These are phyloP conservation scores for Capsella rubella DNA, from an alignment of 441 rosid species.

Conservation along the genomic window DNA sequence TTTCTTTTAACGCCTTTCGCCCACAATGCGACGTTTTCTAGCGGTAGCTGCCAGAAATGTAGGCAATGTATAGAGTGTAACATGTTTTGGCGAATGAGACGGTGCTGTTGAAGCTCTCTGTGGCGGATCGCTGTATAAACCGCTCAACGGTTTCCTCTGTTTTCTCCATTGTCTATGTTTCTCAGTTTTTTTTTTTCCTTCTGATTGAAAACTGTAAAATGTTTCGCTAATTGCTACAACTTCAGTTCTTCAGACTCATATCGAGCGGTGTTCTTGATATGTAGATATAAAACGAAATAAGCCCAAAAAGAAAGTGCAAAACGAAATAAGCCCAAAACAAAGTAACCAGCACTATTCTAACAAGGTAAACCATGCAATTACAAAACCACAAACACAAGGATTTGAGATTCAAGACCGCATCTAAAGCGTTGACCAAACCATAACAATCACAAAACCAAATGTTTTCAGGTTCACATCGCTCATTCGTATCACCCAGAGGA, in stretches of 20 bases:
- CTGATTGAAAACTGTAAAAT: too few relatives aligned
- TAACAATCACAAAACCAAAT: constrained; percentile 13
- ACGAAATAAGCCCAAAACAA: background rate
- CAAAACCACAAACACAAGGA: background rate
- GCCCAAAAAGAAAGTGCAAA: background rate
- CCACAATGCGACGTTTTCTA: too few relatives aligned
- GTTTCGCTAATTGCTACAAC: background rate
- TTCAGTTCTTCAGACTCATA: background rate
- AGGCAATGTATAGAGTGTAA: too few relatives aligned
- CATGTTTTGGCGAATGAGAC: too few relatives aligned
- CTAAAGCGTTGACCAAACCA: background rate
- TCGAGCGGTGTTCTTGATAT: background rate
- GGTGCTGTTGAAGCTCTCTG: too few relatives aligned
- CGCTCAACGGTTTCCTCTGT: too few relatives aligned
- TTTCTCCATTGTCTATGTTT: too few relatives aligned
- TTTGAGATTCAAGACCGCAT: background rate
- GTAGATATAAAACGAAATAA: too few relatives aligned
- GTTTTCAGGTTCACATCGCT: background rate
- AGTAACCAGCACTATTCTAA: background rate
- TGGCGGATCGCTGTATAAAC: too few relatives aligned
- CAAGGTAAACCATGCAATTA: background rate
- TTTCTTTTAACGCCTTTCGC: too few relatives aligned
- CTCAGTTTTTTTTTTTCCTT: too few relatives aligned
- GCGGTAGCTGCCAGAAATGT: too few relatives aligned
- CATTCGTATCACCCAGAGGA: background rate